Conservation (phyloP, 2,329 filamentous ascomycete genomes). For the Hypoxylon sp. region DNA sequence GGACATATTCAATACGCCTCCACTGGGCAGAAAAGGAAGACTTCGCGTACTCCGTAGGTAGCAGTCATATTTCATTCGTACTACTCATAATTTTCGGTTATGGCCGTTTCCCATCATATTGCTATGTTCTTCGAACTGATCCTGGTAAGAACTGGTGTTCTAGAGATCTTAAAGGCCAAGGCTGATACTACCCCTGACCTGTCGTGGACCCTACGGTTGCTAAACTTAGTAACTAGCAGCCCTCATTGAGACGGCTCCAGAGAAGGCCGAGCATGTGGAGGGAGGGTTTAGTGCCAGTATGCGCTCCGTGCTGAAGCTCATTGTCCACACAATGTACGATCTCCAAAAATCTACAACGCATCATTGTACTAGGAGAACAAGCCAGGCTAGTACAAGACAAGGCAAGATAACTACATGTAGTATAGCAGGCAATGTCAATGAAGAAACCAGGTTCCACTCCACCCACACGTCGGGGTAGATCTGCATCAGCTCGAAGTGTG, state of each 20-base stretch:
- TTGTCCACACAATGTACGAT: slow-evolving; percentile 30
- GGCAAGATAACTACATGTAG: slow-evolving; percentile 24
- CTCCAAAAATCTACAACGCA: slow-evolving; percentile 30
- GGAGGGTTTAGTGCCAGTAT: slow-evolving; percentile 33
- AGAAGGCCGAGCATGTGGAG: slow-evolving; percentile 19
- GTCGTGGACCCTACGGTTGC: slow-evolving; percentile 31
- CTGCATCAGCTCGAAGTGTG: slow-evolving; percentile 42
- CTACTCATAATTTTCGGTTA: neutral
- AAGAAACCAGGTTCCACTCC: slow-evolving; percentile 31
- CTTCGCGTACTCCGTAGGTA: slow-evolving; percentile 3
- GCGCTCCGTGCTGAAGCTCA: slow-evolving; percentile 53
- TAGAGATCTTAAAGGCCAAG: slow-evolving; percentile 9
- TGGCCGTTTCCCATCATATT: neutral
- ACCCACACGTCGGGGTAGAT: slow-evolving; percentile 42
- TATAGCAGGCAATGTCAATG: slow-evolving; percentile 29
- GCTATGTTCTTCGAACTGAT: neutral
- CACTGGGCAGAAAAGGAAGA: neutral
- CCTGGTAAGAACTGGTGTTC: neutral
- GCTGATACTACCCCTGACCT: slow-evolving; percentile 10
- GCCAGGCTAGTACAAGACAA: slow-evolving; percentile 27
- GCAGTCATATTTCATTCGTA: neutral
- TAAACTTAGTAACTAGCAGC: slow-evolving; percentile 39
- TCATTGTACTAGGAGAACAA: slow-evolving; percentile 34
- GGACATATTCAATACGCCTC: neutral
- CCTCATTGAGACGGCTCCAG: slow-evolving; percentile 15